Evolutionary conservation across 139 green algal species (phyloP), one percentile per base, ranked within the genome.

Genomic region (Closterium sp.): DNA sequence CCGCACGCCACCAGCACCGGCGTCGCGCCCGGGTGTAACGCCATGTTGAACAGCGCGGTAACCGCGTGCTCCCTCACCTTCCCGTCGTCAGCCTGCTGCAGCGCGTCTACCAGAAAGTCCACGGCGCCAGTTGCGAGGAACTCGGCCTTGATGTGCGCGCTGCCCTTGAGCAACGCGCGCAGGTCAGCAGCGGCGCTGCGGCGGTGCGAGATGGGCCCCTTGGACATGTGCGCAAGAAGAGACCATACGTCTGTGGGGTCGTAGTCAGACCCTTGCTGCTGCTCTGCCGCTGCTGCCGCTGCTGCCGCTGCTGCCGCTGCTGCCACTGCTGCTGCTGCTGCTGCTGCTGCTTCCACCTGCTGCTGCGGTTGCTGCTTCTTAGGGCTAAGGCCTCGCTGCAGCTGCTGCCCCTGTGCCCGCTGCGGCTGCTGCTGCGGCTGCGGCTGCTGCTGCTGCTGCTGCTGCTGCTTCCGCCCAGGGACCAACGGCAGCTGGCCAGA

Each of bases 41-140:
- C 62, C n/a, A 90, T 10, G 34, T 90, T 90, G 29, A 90, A 31
- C 10, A 90, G n/a, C 10, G 30, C 70, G 13, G 88, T 90, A 62
- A 90, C 88, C n/a, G 88, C 28, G 34, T 90, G n/a, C 30, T 90
- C 88, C 9, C 62, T 24, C 28, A 90, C 30, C 13, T 90, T 79
- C 62, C 62, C 62, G 17, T 79, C 62, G 62, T 22, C 62, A 24
- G 62, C 19, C 27, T 79, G 62, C 17, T 27, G 62, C 62, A 79
- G 62, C 3, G 62, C 62, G 62, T 79, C 62, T 1, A 79, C 62
- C 4, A 79, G 62, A 5, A 79, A 79, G 62, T 79, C 62, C 62
- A 79, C 62, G 7, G 62, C 62, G 2, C 62, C 62, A 0, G 62
- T 79, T 79, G 17, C 62, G 62, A 79, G 62, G 62, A 79, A 79